These are phyloP conservation scores for Ormosia semicastrata DNA, from an alignment of 306 rosid genomes.

Conservation along the genomic window DNA sequence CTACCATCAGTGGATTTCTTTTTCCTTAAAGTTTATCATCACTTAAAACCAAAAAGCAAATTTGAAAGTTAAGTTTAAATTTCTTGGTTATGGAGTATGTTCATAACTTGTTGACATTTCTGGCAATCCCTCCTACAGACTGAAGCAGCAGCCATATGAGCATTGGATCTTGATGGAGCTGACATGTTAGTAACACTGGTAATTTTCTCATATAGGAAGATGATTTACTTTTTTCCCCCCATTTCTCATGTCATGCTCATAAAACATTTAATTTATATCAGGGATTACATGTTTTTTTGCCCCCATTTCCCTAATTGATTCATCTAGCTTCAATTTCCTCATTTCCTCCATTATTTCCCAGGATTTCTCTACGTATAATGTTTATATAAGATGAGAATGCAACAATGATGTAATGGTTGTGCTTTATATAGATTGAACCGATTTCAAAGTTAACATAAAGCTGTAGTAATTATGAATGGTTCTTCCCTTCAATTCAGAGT, in stretches of 20 bases:
- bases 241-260: conserved; percentile 23
- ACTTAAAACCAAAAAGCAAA: not conserved
- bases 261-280: conserved; percentile 35
- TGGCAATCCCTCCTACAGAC: conserved; percentile 54
- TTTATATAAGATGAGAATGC: too few relatives aligned
- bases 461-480: too few relatives aligned
- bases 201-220: not conserved
- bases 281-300: conserved; percentile 45
- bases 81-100: not conserved
- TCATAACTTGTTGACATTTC: conserved; percentile 11
- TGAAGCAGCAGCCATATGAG: conserved; percentile 89
- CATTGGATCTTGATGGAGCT: conserved; percentile 86
- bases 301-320: too few relatives aligned
- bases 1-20: not conserved
- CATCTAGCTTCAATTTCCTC: too few relatives aligned
- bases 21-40: not conserved
- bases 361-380: too few relatives aligned
- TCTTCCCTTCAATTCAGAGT: too few relatives aligned
- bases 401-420: too few relatives aligned
- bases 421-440: too few relatives aligned
- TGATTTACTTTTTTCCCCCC: not conserved
- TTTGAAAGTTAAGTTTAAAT: not conserved
- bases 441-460: too few relatives aligned
- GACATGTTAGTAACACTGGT: conserved; percentile 72
- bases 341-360: too few relatives aligned